phyloP scores from a whole-genome alignment of 495 filamentous ascomycete genomes.

The Aspergillus taichungensis region DNA sequence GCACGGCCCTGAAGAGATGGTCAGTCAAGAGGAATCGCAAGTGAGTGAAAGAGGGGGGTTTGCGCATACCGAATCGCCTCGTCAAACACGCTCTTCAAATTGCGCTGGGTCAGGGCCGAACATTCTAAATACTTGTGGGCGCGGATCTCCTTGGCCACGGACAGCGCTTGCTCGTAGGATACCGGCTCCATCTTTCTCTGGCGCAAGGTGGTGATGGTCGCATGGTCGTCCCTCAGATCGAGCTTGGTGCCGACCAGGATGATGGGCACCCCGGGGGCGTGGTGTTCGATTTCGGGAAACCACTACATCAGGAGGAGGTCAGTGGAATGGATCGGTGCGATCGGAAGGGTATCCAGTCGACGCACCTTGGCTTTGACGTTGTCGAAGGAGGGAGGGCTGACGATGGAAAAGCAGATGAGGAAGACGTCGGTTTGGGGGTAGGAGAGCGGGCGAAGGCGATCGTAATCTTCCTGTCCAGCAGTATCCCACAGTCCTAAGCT shows the following conservation, averaged over 20 bases:
- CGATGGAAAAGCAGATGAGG: conserved; percentile 96
- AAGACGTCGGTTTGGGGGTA: conserved; percentile 99
- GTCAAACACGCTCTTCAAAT: conserved; percentile 96
- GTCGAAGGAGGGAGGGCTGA: conserved; percentile 94
- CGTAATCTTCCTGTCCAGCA: conserved; percentile 97
- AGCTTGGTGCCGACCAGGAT: conserved; percentile 97
- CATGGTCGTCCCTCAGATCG: conserved; percentile 86
- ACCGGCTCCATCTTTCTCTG: conserved; percentile 88
- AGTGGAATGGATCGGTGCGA: neutral
- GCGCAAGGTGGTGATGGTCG: conserved; percentile 65
- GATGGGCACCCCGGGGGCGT: conserved; percentile 90
- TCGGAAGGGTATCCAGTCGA: neutral
- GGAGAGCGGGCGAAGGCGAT: conserved; percentile 86
- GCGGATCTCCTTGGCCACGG: conserved; percentile 81
- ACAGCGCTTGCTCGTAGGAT: conserved; percentile 76
- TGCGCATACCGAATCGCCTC: conserved; percentile 78
- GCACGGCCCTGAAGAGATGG: conserved; percentile 54
- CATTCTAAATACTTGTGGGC: conserved; percentile 96
- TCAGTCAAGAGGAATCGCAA: neutral
- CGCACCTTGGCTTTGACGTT: conserved; percentile 93
- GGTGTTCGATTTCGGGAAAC: conserved; percentile 95
- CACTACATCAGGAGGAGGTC: conserved; percentile 47
- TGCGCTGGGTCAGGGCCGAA: conserved; percentile 93
- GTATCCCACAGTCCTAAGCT: conserved; percentile 98
- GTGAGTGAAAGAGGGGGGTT: neutral